These are phyloP conservation scores for Panaeolus papilionaceus DNA, from an alignment of 768 basidiomycete genomes.

Conservation along the genomic window DNA sequence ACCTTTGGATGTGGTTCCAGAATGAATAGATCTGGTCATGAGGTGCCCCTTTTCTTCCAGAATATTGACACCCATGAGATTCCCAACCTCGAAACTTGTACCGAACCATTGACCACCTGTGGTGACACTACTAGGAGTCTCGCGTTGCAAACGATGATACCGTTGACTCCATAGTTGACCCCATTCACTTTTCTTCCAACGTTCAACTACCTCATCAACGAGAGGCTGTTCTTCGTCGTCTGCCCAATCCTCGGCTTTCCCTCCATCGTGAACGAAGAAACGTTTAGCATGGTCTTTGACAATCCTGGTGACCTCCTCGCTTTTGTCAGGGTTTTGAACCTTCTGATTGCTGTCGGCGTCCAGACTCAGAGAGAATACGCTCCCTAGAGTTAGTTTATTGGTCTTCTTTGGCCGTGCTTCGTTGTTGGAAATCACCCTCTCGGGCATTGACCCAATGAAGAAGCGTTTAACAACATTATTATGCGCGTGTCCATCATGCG, in stretches of 20 bases:
- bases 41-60: slow-evolving; percentile 43
- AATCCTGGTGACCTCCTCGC: slow-evolving; percentile 48
- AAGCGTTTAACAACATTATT: slow-evolving; percentile 51
- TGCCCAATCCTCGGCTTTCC: slow-evolving; percentile 70
- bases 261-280: slow-evolving; percentile 71
- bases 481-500: slow-evolving; percentile 9
- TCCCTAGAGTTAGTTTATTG: slow-evolving; percentile 30
- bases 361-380: slow-evolving; percentile 30
- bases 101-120: slow-evolving; percentile 63
- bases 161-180: slow-evolving; percentile 49
- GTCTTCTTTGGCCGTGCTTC: slow-evolving; percentile 42
- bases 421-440: slow-evolving; percentile 53
- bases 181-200: slow-evolving; percentile 77
- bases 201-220: slow-evolving; percentile 60
- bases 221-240: slow-evolving; percentile 56
- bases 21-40: slow-evolving; percentile 3
- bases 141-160: slow-evolving; percentile 33
- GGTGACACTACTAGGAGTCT: slow-evolving; percentile 29
- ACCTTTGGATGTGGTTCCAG: not conserved
- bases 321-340: slow-evolving; percentile 36
- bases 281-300: slow-evolving; percentile 67
- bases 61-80: slow-evolving; percentile 73
- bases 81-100: slow-evolving; percentile 77
- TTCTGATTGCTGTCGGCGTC: slow-evolving; percentile 27
- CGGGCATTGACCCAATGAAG: slow-evolving; percentile 82